Evolutionary conservation across 1,139 yeast genomes (phyloP).

Genomic region (Saccharomyces hybrid): DNA sequence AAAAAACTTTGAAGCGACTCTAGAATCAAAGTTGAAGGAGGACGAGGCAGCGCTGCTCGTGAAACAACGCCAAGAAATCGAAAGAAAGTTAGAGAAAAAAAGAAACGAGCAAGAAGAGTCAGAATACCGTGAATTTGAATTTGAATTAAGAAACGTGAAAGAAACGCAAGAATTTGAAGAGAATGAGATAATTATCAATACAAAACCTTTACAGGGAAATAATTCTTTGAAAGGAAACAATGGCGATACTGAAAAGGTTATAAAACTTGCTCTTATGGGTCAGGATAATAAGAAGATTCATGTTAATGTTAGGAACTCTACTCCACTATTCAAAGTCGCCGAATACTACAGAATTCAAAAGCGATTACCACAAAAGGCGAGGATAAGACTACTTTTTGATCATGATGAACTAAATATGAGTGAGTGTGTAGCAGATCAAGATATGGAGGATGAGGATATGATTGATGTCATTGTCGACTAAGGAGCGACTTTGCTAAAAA

Average conservation of each 20-base stretch:
- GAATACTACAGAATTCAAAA: slow-evolving; percentile 45
- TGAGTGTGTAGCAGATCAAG: slow-evolving; percentile 56
- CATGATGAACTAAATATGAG: slow-evolving; percentile 54
- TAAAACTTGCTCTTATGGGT: slow-evolving; percentile 55
- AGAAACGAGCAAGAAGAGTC: neutral
- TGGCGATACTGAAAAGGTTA: slow-evolving; percentile 27
- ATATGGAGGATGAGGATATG: slow-evolving; percentile 66
- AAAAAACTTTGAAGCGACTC: slow-evolving; percentile 13
- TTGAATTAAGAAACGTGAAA: slow-evolving; percentile 8
- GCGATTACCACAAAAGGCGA: slow-evolving; percentile 28
- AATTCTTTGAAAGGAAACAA: neutral
- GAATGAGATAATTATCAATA: neutral
- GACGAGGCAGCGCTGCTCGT: slow-evolving; percentile 6
- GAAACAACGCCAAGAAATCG: neutral
- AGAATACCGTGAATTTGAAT: neutral
- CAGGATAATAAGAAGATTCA: slow-evolving; percentile 51
- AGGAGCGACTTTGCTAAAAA: neutral
- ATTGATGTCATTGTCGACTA: slow-evolving; percentile 21
- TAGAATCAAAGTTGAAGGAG: slow-evolving; percentile 8
- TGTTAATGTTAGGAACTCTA: slow-evolving; percentile 52
- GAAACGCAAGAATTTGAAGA: neutral
- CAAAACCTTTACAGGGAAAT: neutral
- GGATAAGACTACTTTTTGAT: slow-evolving; percentile 54
- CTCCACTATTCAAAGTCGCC: slow-evolving; percentile 45
- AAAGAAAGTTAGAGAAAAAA: slow-evolving; percentile 14